A percentile compares a stretch with the other conserved stretches of the same genome.
These are phyloP conservation scores for Eimeria necatrix DNA, from an alignment of 169 alveolate species.

Conservation along the genomic window DNA sequence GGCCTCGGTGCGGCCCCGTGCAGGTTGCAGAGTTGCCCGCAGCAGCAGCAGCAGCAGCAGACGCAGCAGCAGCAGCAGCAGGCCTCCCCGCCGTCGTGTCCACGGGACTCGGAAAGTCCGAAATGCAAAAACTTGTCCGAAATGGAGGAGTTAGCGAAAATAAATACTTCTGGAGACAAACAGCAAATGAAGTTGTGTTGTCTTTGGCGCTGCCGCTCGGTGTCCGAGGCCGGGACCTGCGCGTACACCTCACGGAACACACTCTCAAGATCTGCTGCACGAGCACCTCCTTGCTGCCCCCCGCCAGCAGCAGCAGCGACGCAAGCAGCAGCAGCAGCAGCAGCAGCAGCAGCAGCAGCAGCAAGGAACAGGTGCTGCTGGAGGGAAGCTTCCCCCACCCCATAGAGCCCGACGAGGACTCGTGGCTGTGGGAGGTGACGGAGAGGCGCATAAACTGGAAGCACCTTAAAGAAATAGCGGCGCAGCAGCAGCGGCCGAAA, in stretches of 20 bases:
- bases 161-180: constrained; percentile 74
- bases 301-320: constrained; percentile 29
- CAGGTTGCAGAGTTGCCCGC: constrained; percentile 50
- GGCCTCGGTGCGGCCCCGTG: constrained; percentile 77
- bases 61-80: constrained; percentile 67
- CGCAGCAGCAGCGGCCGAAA: neutral
- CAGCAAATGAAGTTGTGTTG: constrained; percentile 51
- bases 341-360: constrained; percentile 54
- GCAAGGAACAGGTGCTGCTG: constrained; percentile 19
- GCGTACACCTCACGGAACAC: constrained; percentile 12
- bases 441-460: constrained; percentile 74
- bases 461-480: constrained; percentile 38
- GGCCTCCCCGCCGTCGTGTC: neutral
- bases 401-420: constrained; percentile 71
- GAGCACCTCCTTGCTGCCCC: neutral
- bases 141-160: constrained; percentile 75
- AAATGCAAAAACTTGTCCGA: constrained; percentile 35
- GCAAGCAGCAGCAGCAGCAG: neutral
- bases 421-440: constrained; percentile 76
- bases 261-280: constrained; percentile 40
- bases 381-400: constrained; percentile 73
- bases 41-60: constrained; percentile 24
- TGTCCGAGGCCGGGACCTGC: constrained; percentile 71
- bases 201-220: constrained; percentile 59
- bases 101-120: neutral